These are phyloP conservation scores for Cutaneotrichosporon arboriforme DNA, from an alignment of 1,284 basidiomycete species.

Conservation along the genomic window DNA sequence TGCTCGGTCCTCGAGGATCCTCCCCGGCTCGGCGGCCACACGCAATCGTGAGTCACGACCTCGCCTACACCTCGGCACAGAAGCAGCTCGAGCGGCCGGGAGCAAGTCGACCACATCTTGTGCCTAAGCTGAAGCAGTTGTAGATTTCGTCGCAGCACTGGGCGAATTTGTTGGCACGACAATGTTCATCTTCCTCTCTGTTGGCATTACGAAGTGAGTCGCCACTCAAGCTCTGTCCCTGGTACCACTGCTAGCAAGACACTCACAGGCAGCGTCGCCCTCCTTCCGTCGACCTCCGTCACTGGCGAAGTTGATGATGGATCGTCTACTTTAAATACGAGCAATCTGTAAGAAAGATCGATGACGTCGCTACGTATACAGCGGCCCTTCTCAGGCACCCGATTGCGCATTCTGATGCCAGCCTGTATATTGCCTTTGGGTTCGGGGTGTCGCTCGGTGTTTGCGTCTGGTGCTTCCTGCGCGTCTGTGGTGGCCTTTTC, in stretches of 20 bases:
- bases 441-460: slow-evolving; percentile 51
- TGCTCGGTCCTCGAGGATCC: background rate
- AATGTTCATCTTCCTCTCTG: slow-evolving; percentile 48
- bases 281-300: slow-evolving; percentile 38
- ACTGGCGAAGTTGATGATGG: slow-evolving; percentile 32
- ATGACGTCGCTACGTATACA: too few species aligned
- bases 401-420: slow-evolving; percentile 22
- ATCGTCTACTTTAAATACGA: slow-evolving; percentile 35
- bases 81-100: too few species aligned
- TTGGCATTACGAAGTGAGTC: slow-evolving; percentile 46
- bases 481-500: slow-evolving; percentile 46
- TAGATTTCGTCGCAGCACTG: slow-evolving; percentile 48
- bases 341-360: slow-evolving; percentile 28
- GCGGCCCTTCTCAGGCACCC: too few species aligned
- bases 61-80: too few species aligned
- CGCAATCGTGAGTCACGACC: slow-evolving; percentile 14
- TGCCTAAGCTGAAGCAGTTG: too few species aligned
- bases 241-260: background rate
- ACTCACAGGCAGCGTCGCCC: slow-evolving; percentile 34
- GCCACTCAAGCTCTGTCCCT: background rate
- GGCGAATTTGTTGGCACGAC: slow-evolving; percentile 52
- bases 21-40: slow-evolving; percentile 5
- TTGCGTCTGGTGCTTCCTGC: slow-evolving; percentile 51
- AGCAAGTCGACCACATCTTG: too few species aligned
- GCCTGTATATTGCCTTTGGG: slow-evolving; percentile 50